Base-by-base conservation (phyloP, 805 yeast genomes). In the Yamadazyma olivae region DNA sequence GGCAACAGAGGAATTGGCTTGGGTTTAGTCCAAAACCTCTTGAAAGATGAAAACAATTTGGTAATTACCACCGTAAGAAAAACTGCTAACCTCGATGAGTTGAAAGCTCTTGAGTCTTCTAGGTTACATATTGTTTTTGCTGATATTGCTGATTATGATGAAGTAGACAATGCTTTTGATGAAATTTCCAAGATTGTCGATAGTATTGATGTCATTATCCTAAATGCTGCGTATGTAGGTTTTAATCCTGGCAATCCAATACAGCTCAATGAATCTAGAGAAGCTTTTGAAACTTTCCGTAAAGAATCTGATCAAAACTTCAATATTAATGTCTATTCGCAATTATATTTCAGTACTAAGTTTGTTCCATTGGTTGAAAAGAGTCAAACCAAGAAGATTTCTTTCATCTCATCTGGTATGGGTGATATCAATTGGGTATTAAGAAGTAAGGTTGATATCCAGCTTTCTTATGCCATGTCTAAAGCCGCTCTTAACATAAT, bases 1-100 rank as follows among this genome's bases (percentile, higher is more conserved):
- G 69, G 67, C 13, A 64, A 68, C 17, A 53, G 68, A 36, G 74
- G 74, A 4, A 59, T 70, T 32, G 74, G 75, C 6, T 53, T 54
- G 14, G 53, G 50, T 1, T 44, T 67, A 6, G 56, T 51, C 3
- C 50, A 56, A 30, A 47, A 48, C 24, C 40, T 65, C n/a, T 43
- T 53, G 19, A 28, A 32, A 33, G 40, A 48, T 31, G 19, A 59
- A 56, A 27, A 46, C 49, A 32, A 51, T 50, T 31, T 64, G 53
- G 50, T 71, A 61, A 30, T 69, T 59, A 49, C 68, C 69, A 43
- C 74, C 50, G 43, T 59, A 50, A 28, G 72, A 65, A 22, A 20
- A n/a, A 14, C 12, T 7, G 8, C 36, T 5, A 33, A 33, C 13
- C 15, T 33, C 3, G 36, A 33, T 7, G 32, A 27, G 10, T 27